phyloP scores from a whole-genome alignment of 129 eudicot species.

The Flaveria robusta region DNA sequence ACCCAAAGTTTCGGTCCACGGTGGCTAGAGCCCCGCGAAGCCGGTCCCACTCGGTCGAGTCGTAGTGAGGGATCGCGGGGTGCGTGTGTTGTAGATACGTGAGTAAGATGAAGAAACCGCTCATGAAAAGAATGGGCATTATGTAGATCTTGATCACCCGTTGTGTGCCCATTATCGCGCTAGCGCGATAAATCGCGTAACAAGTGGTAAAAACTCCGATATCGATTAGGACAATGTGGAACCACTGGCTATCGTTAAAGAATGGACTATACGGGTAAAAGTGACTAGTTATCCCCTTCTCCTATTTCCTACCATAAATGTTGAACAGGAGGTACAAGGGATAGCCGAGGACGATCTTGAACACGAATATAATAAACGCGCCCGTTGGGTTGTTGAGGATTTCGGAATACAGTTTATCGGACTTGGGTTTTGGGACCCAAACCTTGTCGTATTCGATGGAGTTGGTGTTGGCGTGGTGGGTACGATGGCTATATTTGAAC shows the following conservation, averaged over 20 bases:
- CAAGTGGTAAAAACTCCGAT: conserved; percentile 29
- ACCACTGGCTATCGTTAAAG: conserved; percentile 34
- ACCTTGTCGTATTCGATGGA: conserved; percentile 21
- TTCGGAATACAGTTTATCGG: conserved; percentile 25
- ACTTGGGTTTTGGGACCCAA: conserved; percentile 36
- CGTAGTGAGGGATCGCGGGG: conserved; percentile 41
- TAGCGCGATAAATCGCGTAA: conserved; percentile 10
- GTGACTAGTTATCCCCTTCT: conserved; percentile 26
- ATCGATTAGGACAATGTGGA: conserved; percentile 32
- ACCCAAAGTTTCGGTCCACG: conserved; percentile 35
- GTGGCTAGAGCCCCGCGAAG: conserved; percentile 43
- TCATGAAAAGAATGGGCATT: conserved; percentile 25
- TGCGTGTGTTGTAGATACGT: conserved; percentile 41
- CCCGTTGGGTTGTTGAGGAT: conserved; percentile 34
- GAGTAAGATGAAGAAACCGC: conserved; percentile 29
- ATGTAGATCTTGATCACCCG: conserved; percentile 30
- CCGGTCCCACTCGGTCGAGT: conserved; percentile 46
- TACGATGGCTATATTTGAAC: too few species aligned
- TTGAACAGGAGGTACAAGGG: conserved; percentile 35
- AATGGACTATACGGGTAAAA: conserved; percentile 35
- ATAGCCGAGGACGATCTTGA: conserved; percentile 32
- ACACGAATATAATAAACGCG: conserved; percentile 10
- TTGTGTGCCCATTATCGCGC: conserved; percentile 10
- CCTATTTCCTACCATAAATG: conserved; percentile 30
- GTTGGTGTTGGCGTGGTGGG: too few species aligned